Percentiles rank a stretch among this genome's conserved stretches.
Conservation (phyloP, 495 filamentous ascomycete genomes). For the Aspergillus sclerotiicarbonarius region DNA sequence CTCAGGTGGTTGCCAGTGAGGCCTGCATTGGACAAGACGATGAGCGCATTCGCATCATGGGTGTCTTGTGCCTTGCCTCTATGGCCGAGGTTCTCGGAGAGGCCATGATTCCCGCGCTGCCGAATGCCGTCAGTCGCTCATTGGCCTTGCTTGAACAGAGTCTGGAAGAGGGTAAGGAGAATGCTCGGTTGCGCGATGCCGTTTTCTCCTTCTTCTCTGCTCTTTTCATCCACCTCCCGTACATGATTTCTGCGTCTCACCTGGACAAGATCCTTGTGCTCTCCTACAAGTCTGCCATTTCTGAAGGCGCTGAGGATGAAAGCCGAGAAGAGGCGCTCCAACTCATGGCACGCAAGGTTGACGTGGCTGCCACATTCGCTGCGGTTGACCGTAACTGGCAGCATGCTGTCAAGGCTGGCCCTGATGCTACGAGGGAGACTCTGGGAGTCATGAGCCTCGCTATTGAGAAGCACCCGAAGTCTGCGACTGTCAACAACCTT, state of each 20-base stretch:
- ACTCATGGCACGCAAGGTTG: slow-evolving; percentile 69
- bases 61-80: slow-evolving; percentile 83
- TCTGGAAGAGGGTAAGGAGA: slow-evolving; percentile 49
- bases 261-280: slow-evolving; percentile 66
- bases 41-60: slow-evolving; percentile 69
- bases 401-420: slow-evolving; percentile 56
- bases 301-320: slow-evolving; percentile 55
- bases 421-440: slow-evolving; percentile 62
- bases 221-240: slow-evolving; percentile 77
- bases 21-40: slow-evolving; percentile 74
- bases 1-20: slow-evolving; percentile 69
- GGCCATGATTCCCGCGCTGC: slow-evolving; percentile 77
- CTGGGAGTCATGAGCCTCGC: slow-evolving; percentile 63
- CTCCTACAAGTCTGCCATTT: slow-evolving; percentile 66
- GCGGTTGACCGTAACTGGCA: slow-evolving; percentile 70
- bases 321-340: slow-evolving; percentile 65
- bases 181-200: slow-evolving; percentile 72
- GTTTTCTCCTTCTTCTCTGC: slow-evolving; percentile 73
- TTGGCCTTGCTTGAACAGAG: slow-evolving; percentile 66
- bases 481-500: slow-evolving; percentile 66
- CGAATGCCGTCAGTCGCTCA: slow-evolving; percentile 66
- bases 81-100: slow-evolving; percentile 85
- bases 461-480: slow-evolving; percentile 75
- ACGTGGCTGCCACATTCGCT: slow-evolving; percentile 63
- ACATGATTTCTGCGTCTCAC: slow-evolving; percentile 74